Evolutionary conservation across 78 protist species (phyloP), one percentile per base, ranked within the genome.

Genomic region (Dictyostelium purpureum): DNA sequence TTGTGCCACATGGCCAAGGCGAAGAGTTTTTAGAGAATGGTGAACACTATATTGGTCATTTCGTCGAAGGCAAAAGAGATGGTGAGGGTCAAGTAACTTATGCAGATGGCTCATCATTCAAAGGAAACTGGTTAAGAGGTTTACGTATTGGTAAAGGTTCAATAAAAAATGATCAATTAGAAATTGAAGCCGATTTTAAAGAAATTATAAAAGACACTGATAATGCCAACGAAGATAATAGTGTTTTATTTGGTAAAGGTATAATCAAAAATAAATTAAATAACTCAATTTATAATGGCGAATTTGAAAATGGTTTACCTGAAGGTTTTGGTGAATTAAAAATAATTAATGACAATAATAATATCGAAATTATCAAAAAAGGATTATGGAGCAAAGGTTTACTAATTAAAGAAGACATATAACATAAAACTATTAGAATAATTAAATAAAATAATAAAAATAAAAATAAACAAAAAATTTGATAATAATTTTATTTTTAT

Each of bases 91-190:
- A 43, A 6, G 28, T 51, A 0, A 37, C 7, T 26, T 85, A 81
- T 80, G 1, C 42, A 0, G 81, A 85, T 45, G 71, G 79, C 1
- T 47, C 90, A 26, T 18, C 40, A 18, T 85, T 57, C 38, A 65
- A n/a, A 56, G 91, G 91, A 33, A 47, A 56, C 1, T 85, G 91
- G 91, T 33, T 73, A 28, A 52, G 49, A 12, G 81, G 65, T 59
- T 52, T 37, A 18, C 33, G 75, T 11, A 61, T 73, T 85, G 91
- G 91, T 43, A 12, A 6, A 9, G 91, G 91, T 54, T 26, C 42
- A 54, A 51, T 85, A 24, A 19, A 24, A 12, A 33, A 40, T 28
- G 80, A 75, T n/a, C 70, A 73, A 28, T n/a, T 63, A 6, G 2
- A 28, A 35, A 71, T 28, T 18, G 66, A 85, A 45, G 91, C 65